These are phyloP conservation scores for Metschnikowia continentalis DNA, from an alignment of 805 yeast genomes.

Conservation along the genomic window DNA sequence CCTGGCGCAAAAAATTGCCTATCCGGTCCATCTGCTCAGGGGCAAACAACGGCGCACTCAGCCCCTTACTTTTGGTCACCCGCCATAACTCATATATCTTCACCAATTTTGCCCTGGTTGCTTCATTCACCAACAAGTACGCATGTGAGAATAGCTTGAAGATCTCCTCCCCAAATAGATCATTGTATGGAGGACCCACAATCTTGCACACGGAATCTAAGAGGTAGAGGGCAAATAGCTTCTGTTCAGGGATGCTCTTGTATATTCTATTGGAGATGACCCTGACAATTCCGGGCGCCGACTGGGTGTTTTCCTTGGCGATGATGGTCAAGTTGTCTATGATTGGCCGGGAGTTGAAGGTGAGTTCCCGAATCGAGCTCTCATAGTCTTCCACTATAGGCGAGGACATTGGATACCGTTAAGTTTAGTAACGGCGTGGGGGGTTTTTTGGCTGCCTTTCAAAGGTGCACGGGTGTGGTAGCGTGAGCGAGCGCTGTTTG, in stretches of 20 bases:
- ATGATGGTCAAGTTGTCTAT: slow-evolving; percentile 78
- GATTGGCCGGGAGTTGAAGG: slow-evolving; percentile 86
- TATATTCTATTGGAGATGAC: slow-evolving; percentile 72
- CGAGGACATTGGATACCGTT: slow-evolving; percentile 7
- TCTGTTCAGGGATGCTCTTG: slow-evolving; percentile 76
- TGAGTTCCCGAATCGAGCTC: slow-evolving; percentile 66
- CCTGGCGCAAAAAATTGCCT: slow-evolving; percentile 58
- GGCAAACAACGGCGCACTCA: slow-evolving; percentile 71
- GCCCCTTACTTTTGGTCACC: slow-evolving; percentile 50
- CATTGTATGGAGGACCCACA: slow-evolving; percentile 86
- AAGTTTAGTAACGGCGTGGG: too few species aligned
- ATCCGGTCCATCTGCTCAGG: slow-evolving; percentile 64
- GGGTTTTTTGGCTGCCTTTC: slow-evolving; percentile 2
- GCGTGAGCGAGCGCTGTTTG: not conserved
- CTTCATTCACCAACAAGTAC: slow-evolving; percentile 73
- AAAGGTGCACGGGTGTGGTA: not conserved
- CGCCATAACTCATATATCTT: slow-evolving; percentile 89
- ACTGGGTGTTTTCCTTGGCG: slow-evolving; percentile 78
- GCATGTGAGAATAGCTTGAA: slow-evolving; percentile 69
- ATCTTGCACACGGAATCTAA: slow-evolving; percentile 90
- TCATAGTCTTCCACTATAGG: slow-evolving; percentile 53
- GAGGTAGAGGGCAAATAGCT: slow-evolving; percentile 77
- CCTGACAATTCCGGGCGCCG: slow-evolving; percentile 72
- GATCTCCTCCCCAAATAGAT: slow-evolving; percentile 64
- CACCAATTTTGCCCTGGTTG: slow-evolving; percentile 64